Percentiles rank a stretch among this genome's conserved stretches.
Evolutionary conservation across 345 rosid species (phyloP).

Genomic region (Pistacia atlantica): DNA sequence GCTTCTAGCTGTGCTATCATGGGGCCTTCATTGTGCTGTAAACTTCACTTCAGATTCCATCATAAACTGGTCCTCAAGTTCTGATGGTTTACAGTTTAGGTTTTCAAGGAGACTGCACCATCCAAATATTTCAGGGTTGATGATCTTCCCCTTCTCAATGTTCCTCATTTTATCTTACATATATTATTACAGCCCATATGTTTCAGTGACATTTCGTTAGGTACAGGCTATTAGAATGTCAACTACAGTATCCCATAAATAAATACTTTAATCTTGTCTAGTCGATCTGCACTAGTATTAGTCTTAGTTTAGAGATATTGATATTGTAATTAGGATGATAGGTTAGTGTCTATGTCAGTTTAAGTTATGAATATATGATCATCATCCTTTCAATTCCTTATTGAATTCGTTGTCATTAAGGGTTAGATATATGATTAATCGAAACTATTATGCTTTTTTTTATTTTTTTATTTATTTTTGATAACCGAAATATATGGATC

Average conservation of each 20-base stretch:
- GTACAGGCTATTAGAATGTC: not conserved
- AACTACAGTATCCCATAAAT: not conserved
- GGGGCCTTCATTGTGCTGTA: slow-evolving; percentile 7
- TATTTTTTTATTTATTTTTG: too few relatives aligned
- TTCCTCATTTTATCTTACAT: not conserved
- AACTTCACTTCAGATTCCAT: not conserved
- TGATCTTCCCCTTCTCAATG: slow-evolving; percentile 3
- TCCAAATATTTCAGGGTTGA: not conserved
- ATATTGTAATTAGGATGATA: too few relatives aligned
- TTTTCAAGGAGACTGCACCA: not conserved
- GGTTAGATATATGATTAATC: too few relatives aligned
- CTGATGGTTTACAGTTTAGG: not conserved
- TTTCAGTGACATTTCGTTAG: not conserved
- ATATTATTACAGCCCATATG: not conserved
- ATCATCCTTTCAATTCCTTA: too few relatives aligned
- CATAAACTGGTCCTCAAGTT: not conserved
- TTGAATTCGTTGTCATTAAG: too few relatives aligned
- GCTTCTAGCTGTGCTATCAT: slow-evolving; percentile 9
- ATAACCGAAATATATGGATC: too few relatives aligned
- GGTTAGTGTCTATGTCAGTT: too few relatives aligned
- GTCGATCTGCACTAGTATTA: too few relatives aligned
- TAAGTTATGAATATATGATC: too few relatives aligned
- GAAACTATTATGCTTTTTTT: too few relatives aligned
- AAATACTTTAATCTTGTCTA: not conserved
- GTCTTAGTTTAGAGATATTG: too few relatives aligned